Evolutionary conservation across 2,329 filamentous ascomycete species (phyloP).

Genomic region (Escovopsis sp.): DNA sequence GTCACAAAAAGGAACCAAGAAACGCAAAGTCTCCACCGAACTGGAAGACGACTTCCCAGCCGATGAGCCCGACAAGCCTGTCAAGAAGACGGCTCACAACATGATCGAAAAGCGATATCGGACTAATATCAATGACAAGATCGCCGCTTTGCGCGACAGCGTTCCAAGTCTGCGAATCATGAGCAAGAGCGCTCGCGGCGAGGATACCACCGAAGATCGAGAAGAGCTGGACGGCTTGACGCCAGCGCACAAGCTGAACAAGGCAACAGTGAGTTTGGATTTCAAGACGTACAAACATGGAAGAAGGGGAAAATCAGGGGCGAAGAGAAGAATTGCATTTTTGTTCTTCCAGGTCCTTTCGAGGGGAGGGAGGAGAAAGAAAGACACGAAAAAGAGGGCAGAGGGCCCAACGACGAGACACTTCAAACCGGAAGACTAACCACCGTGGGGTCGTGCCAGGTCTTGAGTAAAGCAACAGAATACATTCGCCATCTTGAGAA

Average conservation of each 20-base stretch:
- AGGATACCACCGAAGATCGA: slow-evolving; percentile 57
- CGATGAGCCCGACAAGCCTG: slow-evolving; percentile 37
- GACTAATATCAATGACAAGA: slow-evolving; percentile 95
- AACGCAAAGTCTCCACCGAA: slow-evolving; percentile 55
- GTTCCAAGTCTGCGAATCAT: slow-evolving; percentile 81
- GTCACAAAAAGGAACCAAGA: slow-evolving; percentile 38
- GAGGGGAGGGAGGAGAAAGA: too few relatives aligned
- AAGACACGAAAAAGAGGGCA: too few relatives aligned
- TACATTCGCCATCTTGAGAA: slow-evolving; percentile 92
- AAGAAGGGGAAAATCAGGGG: too few relatives aligned
- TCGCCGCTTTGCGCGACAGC: slow-evolving; percentile 78
- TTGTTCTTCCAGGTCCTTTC: too few relatives aligned
- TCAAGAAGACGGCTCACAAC: slow-evolving; percentile 92
- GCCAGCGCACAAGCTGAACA: slow-evolving; percentile 88
- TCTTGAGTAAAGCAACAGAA: slow-evolving; percentile 88
- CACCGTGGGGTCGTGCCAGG: slow-evolving; percentile 22
- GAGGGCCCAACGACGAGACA: too few relatives aligned
- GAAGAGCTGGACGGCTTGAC: slow-evolving; percentile 64
- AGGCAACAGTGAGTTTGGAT: slow-evolving; percentile 55
- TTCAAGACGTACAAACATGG: too few relatives aligned
- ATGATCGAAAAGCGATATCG: slow-evolving; percentile 97
- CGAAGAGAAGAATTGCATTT: too few relatives aligned
- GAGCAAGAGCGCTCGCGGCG: slow-evolving; percentile 54
- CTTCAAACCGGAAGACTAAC: too few relatives aligned
- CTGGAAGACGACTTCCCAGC: slow-evolving; percentile 39